These are phyloP conservation scores for Dactylellina parvicollis DNA, from an alignment of 2,329 filamentous ascomycete genomes.

Conservation along the genomic window DNA sequence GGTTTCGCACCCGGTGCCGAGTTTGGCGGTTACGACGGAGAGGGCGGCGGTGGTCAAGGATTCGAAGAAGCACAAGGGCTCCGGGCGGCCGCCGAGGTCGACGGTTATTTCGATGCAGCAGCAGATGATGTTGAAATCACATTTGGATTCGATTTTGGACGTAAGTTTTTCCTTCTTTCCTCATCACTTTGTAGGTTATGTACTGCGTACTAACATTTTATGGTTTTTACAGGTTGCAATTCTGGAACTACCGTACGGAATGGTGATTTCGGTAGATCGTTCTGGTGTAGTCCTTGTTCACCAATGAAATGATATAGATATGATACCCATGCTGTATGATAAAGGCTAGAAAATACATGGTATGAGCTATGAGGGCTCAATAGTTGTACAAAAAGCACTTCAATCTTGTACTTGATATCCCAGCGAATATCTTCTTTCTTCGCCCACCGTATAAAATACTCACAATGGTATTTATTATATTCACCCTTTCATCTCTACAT, in stretches of 20 bases:
- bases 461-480: neutral
- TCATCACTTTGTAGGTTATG: neutral
- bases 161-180: constrained; percentile 62
- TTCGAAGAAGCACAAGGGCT: constrained; percentile 58
- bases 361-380: too few relatives aligned
- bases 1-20: constrained; percentile 70
- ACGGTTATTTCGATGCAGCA: constrained; percentile 90
- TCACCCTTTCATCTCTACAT: constrained; percentile 51
- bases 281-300: constrained; percentile 90
- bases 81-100: constrained; percentile 71
- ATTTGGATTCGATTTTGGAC: constrained; percentile 87
- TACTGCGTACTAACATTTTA: neutral
- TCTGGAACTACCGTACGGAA: constrained; percentile 87
- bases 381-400: too few relatives aligned
- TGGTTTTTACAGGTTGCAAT: constrained; percentile 66
- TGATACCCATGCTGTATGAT: constrained; percentile 13
- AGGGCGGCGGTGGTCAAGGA: constrained; percentile 57
- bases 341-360: neutral
- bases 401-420: neutral
- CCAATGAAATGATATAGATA: constrained; percentile 62
- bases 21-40: constrained; percentile 75
- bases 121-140: constrained; percentile 82
- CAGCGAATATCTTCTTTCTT: neutral
- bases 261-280: constrained; percentile 90
- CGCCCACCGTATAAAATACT: neutral